Evolutionary conservation across 2,329 filamentous ascomycete species (phyloP).

Genomic region (Blastomyces percursus): DNA sequence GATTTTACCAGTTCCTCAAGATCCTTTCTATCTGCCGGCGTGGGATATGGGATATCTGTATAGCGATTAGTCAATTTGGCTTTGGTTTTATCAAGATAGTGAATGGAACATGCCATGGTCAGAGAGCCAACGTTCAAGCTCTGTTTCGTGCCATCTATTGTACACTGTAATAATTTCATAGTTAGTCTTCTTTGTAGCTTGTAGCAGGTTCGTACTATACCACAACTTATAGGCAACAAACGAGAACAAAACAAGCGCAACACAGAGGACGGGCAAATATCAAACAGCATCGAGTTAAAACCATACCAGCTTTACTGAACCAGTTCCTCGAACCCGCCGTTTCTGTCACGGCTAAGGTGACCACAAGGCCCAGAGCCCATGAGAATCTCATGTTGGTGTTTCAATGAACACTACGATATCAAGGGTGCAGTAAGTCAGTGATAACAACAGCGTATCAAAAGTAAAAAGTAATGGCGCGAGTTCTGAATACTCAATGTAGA

Average conservation of each 20-base stretch:
- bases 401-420: not conserved
- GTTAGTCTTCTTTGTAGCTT: constrained; percentile 4
- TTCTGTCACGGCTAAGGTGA: constrained; percentile 58
- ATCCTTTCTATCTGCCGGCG: constrained; percentile 80
- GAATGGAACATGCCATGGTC: constrained; percentile 50
- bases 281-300: constrained; percentile 9
- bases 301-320: constrained; percentile 76
- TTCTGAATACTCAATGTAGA: not conserved
- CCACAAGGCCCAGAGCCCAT: constrained; percentile 55
- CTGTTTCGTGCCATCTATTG: constrained; percentile 98
- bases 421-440: not conserved
- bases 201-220: not conserved
- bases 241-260: not conserved
- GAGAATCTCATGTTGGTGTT: constrained; percentile 61
- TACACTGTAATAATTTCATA: constrained; percentile 52
- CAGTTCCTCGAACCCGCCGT: constrained; percentile 63
- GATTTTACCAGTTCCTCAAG: constrained; percentile 81
- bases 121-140: constrained; percentile 92
- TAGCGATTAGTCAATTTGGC: no score
- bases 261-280: not conserved
- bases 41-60: constrained; percentile 70
- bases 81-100: not conserved
- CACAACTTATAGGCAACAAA: not conserved
- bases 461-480: not conserved
- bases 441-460: not conserved